phyloP scores from a whole-genome alignment of 2,329 filamentous ascomycete species.

The Fusarium sororula region DNA sequence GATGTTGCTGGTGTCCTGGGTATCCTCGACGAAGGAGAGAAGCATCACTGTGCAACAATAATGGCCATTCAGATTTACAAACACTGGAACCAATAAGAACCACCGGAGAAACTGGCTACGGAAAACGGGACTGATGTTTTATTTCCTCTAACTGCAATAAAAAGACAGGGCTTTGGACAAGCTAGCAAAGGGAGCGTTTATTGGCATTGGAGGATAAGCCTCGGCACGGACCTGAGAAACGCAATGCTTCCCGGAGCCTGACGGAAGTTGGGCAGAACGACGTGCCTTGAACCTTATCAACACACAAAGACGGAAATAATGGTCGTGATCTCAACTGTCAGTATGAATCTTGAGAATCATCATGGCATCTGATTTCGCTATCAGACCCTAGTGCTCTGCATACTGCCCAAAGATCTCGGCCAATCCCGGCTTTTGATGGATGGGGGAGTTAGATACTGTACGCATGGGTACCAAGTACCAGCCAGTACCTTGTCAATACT shows the following conservation, averaged over 20 bases:
- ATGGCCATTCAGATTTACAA: background rate
- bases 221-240: background rate
- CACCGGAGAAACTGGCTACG: background rate
- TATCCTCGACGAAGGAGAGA: fast-evolving
- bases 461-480: background rate
- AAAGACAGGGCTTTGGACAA: background rate
- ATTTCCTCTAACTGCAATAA: background rate
- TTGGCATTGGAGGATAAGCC: background rate
- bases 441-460: background rate
- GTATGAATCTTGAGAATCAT: too few species aligned
- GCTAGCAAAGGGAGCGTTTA: background rate
- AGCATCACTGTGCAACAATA: fast-evolving
- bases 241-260: background rate
- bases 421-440: background rate
- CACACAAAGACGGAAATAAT: too few species aligned
- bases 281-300: too few species aligned
- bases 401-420: background rate
- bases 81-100: fast-evolving
- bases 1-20: fast-evolving
- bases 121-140: background rate
- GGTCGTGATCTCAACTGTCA: too few species aligned
- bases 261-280: background rate
- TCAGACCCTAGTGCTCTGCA: too few species aligned
- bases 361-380: too few species aligned
- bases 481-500: background rate